Base-by-base conservation (phyloP, 495 filamentous ascomycete species). In the Oidiodendron maius region DNA sequence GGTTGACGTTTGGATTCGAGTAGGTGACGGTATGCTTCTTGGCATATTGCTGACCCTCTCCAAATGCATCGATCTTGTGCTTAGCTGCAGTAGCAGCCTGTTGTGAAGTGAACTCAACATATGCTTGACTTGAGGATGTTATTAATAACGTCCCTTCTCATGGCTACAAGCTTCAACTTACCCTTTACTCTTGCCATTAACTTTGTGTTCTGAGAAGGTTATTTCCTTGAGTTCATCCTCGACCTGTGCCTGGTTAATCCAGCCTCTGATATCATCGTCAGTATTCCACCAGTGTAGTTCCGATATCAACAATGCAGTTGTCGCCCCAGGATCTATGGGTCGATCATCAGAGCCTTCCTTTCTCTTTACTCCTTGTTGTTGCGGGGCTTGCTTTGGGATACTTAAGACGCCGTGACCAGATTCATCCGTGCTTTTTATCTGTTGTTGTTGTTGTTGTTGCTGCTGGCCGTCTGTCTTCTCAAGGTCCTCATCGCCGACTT, bases 141-240 rank as follows among this genome's bases (percentile, higher is more conserved):
- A n/a, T n/a, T n/a, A n/a, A n/a, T n/a, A n/a, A n/a, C n/a, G n/a
- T 32, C 6, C 30, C 34, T 37, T 36, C 42, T 21, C 32, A 8
- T 17, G n/a, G n/a, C n/a, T n/a, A n/a, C n/a, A n/a, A n/a, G 24
- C 4, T 16, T 3, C n/a, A 18, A 66, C 83, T 56, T 73, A 96
- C 91, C 91, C 90, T 69, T 96, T 96, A 64, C 87, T 93, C 66
- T 98, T 98, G 46, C 93, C 93, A 58, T 98, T 98, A 12, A 97
- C 89, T 65, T 98, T 98, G 66, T 97, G 93, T 62, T 98, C 93
- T 52, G 84, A 95, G 58, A 96, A 97, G 1, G 91, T 95, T 36
- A 97, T 82, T 47, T 96, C 91, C 59, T 89, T 89, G 17, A 98
- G 72, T 58, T 95, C 88, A 38, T 81, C 76, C 61, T 97, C 93